Conservation (phyloP, 495 filamentous ascomycete species). For the Hyaloscypha bicolor region DNA sequence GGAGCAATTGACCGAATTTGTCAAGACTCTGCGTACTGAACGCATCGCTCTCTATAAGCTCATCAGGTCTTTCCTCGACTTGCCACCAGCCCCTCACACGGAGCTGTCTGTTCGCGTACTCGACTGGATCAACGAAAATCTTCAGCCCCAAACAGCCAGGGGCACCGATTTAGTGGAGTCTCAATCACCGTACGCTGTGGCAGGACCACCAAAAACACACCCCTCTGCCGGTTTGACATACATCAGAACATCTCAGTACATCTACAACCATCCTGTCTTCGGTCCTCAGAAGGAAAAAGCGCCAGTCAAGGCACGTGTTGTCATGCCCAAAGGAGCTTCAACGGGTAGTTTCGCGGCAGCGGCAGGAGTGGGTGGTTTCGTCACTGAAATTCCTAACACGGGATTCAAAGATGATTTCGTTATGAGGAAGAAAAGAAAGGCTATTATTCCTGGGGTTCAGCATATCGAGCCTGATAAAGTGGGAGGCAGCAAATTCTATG, state of each 20-base stretch:
- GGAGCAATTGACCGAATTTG: conserved; percentile 58
- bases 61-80: conserved; percentile 33
- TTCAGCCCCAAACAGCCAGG: not conserved
- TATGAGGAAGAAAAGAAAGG: not conserved
- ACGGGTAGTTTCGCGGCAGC: conserved; percentile 32
- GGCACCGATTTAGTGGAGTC: conserved; percentile 5
- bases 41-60: conserved; percentile 30
- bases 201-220: conserved; percentile 80
- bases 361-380: conserved; percentile 54
- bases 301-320: conserved; percentile 69
- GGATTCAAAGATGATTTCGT: conserved; percentile 33
- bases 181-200: conserved; percentile 51
- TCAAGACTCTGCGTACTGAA: conserved; percentile 61
- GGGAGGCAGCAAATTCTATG: conserved; percentile 70
- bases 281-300: conserved; percentile 69
- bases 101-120: conserved; percentile 25
- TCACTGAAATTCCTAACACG: conserved; percentile 38
- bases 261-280: conserved; percentile 79
- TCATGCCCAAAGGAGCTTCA: conserved; percentile 45
- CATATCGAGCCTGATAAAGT: conserved; percentile 58
- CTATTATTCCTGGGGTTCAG: conserved; percentile 38
- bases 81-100: conserved; percentile 23
- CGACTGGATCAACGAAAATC: conserved; percentile 17
- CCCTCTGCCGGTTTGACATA: conserved; percentile 91
- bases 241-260: conserved; percentile 66